Conservation (phyloP, 805 yeast genomes). For the Candida taoyuanica region DNA sequence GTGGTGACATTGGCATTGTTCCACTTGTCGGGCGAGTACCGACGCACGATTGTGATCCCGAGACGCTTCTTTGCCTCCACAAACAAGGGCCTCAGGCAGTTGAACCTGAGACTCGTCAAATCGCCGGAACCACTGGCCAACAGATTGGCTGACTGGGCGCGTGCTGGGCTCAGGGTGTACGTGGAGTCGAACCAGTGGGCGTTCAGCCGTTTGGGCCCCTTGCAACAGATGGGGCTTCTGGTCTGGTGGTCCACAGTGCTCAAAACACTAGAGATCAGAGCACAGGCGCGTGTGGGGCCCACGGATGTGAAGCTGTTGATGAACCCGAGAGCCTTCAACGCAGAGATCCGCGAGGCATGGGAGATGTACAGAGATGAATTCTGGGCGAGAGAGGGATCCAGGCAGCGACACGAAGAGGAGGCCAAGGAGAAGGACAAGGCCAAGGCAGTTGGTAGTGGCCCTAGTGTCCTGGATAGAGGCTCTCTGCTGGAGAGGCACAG, state of each 20-base stretch:
- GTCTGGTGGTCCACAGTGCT: conserved; percentile 13
- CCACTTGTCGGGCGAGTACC: conserved; percentile 86
- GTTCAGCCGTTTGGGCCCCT: conserved; percentile 13
- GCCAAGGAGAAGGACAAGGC: conserved; percentile 6
- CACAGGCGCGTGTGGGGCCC: conserved; percentile 67
- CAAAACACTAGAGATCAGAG: conserved; percentile 28
- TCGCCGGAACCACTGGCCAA: conserved; percentile 41
- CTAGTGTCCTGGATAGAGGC: conserved; percentile 25
- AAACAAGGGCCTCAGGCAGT: conserved; percentile 82
- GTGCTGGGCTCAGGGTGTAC: conserved; percentile 27
- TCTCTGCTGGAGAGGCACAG: conserved; percentile 34
- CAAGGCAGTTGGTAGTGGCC: conserved; percentile 9
- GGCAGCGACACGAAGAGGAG: conserved; percentile 39
- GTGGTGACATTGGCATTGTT: conserved; percentile 69
- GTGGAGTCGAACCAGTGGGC: conserved; percentile 14
- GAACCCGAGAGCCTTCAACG: conserved; percentile 74
- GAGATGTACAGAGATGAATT: conserved; percentile 89
- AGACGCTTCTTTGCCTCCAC: conserved; percentile 75
- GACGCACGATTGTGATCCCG: conserved; percentile 77
- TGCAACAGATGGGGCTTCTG: conserved; percentile 5
- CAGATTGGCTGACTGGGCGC: conserved; percentile 30
- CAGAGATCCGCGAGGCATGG: conserved; percentile 90
- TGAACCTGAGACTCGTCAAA: conserved; percentile 73
- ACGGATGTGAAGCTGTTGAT: conserved; percentile 76
- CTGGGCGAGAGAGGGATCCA: conserved; percentile 80